Evolutionary conservation across 78 protist genomes (phyloP), one percentile per base, ranked within the genome.

Genomic region (Anaeramoeba flamelloides): DNA sequence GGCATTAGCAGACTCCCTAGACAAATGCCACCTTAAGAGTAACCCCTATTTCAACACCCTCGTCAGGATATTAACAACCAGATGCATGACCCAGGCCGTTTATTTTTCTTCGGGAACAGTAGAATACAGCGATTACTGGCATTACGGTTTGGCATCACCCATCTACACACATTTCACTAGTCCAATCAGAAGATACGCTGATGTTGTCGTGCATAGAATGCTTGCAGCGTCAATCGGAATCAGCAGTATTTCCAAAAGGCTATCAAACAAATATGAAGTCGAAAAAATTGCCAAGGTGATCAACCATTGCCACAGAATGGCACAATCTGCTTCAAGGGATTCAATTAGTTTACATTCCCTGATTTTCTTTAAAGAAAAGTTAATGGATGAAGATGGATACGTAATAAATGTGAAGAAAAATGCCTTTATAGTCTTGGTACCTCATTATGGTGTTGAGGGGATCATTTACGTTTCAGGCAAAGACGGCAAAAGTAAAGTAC

Each of bases 131-230:
- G 89, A 90, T 32, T 95, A 30, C 40, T 8, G n/a, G 34, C 98
- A 95, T 82, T 95, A 89, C 77, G 98, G 97, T 40, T 84, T 95
- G 64, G 97, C 97, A 2, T 17, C 88, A 1, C 85, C 78, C 30
- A 65, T 87, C 77, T 97, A 97, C 91, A 97, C 99, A 30, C 99
- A 97, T 82, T 97, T 97, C 86, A 97, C 99, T 0, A 89, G 94
- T 1, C 99, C 99, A 2, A 97, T 97, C 41, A 86, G 99, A 30
- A 38, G 95, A 22, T 36, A 76, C 17, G 36, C 38, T 37, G 78
- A 76, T 76, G 69, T 53, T 53, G 8, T 8, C 17, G 69, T 53
- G 8, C 69, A 53, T 53, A 8, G 69, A 26, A 26, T 53, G 69
- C 17, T 53, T 8, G 69, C 69, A 26, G 8, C 69, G 8, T 53